Base-by-base conservation (phyloP, 257 asterid species). In the Solanum pimpinellifolium region DNA sequence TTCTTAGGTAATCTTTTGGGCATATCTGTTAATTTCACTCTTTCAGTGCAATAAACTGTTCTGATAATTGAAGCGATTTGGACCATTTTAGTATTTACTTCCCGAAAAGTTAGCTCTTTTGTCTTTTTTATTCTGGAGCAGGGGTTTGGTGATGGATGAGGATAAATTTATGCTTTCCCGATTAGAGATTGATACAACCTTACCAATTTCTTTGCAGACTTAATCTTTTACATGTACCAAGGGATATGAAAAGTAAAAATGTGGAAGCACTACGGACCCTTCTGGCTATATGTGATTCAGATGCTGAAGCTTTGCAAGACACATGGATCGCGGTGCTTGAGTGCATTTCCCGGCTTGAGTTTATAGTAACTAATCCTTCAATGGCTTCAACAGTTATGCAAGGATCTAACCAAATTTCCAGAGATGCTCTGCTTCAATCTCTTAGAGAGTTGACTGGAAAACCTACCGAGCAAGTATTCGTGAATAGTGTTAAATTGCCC, bases 311-410 rank as follows among this genome's bases (percentile, higher is more conserved):
- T 85, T 93, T 97, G 86, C 99, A 97, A 92, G 99, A 97, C 88
- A 93, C 99, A 46, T 97, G 99, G 99, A 91, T 93, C 84, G 99
- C 99, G 77, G 92, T 97, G 84, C 91, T 97, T 68, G 99, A 95
- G 91, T 96, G 99, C 91, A 92, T 97, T 89, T 97, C 99, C 85
- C 98, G 99, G 87, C 98, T 97, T 88, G 99, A 97, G 86, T 97
- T 96, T 93, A 87, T 94, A 23, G 95, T 94, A 60, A 96, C 99
- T 86, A 94, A 95, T 91, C 98, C 98, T 85, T 93, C 97, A 85
- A 95, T 97, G 94, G 91, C 95, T 88, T 97, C 99, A 90, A 93
- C 94, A 88, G 94, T 97, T 70, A 97, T 95, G 98, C 99, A 96
- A 93, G 99, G 99, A 89, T 92, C 99, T 89, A 97, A 97, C 89